Evolutionary conservation across 2,329 filamentous ascomycete species (phyloP), one percentile per base, ranked within the genome.

Genomic region (Colletotrichum endophyticum): DNA sequence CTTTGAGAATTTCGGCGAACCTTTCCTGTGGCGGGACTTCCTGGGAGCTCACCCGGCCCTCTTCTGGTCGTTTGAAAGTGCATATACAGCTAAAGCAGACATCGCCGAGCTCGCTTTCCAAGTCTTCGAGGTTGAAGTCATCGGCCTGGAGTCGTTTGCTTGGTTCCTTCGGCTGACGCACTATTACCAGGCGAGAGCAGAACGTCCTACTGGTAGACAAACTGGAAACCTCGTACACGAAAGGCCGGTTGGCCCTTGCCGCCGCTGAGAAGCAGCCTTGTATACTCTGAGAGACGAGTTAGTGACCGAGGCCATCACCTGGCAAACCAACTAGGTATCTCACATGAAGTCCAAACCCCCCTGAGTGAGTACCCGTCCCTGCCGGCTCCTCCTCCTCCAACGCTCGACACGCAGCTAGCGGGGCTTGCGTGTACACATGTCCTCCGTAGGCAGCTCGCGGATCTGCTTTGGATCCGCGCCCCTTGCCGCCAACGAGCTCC

Each of bases 221-320:
- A 6, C 84, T 82, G 4, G 85, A 84, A 4, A 91, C 88, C 28
- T 87, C 85, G 80, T 90, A 91, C 68, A 92, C 81, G 78, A 90
- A 91, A 3, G 91, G 90, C 3, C 89, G 86, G 76, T 91, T 88
- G 2, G 80, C 74, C 6, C 84, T 80, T 7, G 88, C 90, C 0
- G 84, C 83, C 27, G 87, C 85, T 4, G 89, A 89, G 79, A 92
- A 92, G 79, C 87, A 89, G 11, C 89, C 90, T 79, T 91, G 88
- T 27, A 92, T 89, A 11, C 89, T 88, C 90, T 91, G 49, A 9
- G 12, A 13, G 5, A 19, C 8, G 28, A 22, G 56, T 78, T 49
- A 77, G 75, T 49, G 16, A 64, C 5, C 15, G 25, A 6, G 16
- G 25, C 9, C 34, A 13, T 28, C 22, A 25, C 27, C 13, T 16